Evolutionary conservation across 2,329 filamentous ascomycete genomes (phyloP), one percentile per base, ranked within the genome.

Genomic region (Xylariaceae sp.): DNA sequence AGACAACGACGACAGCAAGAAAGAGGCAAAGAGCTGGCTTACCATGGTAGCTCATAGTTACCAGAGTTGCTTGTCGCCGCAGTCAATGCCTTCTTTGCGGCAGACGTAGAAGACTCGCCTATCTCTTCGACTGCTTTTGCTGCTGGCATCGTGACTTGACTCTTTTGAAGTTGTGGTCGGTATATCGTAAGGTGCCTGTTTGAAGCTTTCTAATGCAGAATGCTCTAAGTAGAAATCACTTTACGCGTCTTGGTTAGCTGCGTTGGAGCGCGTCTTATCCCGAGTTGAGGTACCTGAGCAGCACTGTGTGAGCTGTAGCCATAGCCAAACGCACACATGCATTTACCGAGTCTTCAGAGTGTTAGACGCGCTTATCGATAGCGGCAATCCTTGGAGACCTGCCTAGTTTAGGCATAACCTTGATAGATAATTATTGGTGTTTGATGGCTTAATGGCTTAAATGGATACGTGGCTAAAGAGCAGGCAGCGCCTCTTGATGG

Each of bases 41-140:
- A 91, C 89, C 89, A 94, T 76, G 90, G 90, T 58, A 94, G 78
- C 74, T 94, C 90, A 68, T 92, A 92, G 65, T 78, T 84, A 8
- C 78, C 64, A 17, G 76, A 75, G 52, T 78, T 81, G 65, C 79
- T 83, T 3, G 80, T 72, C 23, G 77, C 77, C 4, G 78, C 73
- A 17, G 78, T 78, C 49, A 84, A 68, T 1, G 78, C 79, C 66
- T 82, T 82, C 68, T 85, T 87, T 51, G 80, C 77, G 18, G 81
- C 83, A 47, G 83, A 77, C 4, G 75, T 84, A 13, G 84, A 86
- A 3, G 85, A 86, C 68, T 88, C 84, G 72, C 84, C 84, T 64
- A 69, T 76, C 65, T 82, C 77, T 68, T 81, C 80, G 18, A 62
- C 56, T 47, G 73, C 65, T 66, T 80, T 81, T 60, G 76, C 73